phyloP scores from a whole-genome alignment of 768 basidiomycete genomes.

The Psilocybe tampanensis region DNA sequence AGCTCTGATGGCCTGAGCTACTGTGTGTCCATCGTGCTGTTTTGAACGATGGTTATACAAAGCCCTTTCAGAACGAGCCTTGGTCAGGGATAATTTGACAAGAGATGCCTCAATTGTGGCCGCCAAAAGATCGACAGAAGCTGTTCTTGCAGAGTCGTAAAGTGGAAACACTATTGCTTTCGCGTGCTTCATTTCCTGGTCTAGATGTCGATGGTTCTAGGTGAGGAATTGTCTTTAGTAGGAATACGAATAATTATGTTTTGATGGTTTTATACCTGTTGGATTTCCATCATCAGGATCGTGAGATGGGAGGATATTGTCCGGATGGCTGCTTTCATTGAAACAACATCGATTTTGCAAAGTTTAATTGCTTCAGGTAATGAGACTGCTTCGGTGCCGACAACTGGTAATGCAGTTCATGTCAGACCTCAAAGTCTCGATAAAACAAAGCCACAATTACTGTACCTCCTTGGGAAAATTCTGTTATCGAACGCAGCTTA shows the following conservation, averaged over 20 bases:
- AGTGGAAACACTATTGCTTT: slow-evolving; percentile 18
- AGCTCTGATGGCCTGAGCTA: slow-evolving; percentile 35
- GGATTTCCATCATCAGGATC: background rate
- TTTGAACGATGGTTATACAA: slow-evolving; percentile 39
- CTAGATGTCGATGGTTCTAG: slow-evolving; percentile 15
- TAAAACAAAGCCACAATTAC: background rate
- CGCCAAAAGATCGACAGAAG: slow-evolving; percentile 41
- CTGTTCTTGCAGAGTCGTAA: slow-evolving; percentile 31
- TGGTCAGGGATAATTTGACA: slow-evolving; percentile 49
- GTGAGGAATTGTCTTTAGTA: background rate
- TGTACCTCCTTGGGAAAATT: slow-evolving; percentile 25
- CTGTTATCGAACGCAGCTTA: slow-evolving; percentile 19
- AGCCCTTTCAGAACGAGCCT: slow-evolving; percentile 36
- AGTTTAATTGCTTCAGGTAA: slow-evolving; percentile 14
- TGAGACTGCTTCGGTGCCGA: background rate
- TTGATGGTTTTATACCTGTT: background rate
- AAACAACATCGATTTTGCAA: slow-evolving; percentile 6
- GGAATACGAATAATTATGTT: background rate
- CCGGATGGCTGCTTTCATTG: slow-evolving; percentile 4
- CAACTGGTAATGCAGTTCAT: no score
- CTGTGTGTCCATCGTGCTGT: slow-evolving; percentile 18
- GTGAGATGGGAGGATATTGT: background rate
- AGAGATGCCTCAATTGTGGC: slow-evolving; percentile 49
- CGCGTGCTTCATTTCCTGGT: slow-evolving; percentile 14
- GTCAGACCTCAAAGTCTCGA: no score